Base-by-base conservation (phyloP, 257 asterid species). In the Capsicum chinense region DNA sequence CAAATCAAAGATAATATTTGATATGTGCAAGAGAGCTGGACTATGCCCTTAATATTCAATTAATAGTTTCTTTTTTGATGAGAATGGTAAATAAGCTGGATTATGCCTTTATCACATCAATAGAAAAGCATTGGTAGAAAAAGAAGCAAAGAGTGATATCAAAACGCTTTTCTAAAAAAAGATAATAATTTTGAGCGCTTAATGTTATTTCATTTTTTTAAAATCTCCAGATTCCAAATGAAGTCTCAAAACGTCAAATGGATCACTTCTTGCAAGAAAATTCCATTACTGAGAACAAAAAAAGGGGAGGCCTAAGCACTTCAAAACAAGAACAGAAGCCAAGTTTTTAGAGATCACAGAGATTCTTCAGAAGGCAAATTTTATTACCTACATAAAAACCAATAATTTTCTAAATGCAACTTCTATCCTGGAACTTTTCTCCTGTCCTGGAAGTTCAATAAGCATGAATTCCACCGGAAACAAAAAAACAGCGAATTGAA, bases 341-440 rank as follows among this genome's bases (percentile, higher is more conserved):
- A 2, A 39, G 33, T 39, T 16, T 39, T 17, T 69, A 39, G 78
- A 39, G 78, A 69, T 7, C 0, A 68, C 33, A 8, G 79, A 69
- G 79, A 39, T 69, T 39, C 14, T 26, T 39, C 56, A 69, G 26
- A 39, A 69, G 79, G 16, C 14, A 1, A 69, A 54, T 26, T 26
- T 69, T 69, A 16, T 39, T 54, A 69, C 15, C 79, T 39, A 69
- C 79, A 69, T 15, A 39, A 26, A 39, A 69, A 39, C 56, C 79
- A 39, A 39, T 69, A 69, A 60, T 39, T 69, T 68, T 68, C 54
- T 39, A 69, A 39, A 69, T 69, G 79, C 79, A 39, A 69, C 79
- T 69, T 39, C 33, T 39, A 39, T 42, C 78, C 15, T 15, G 79
- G 8, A 16, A 39, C 26, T 15, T 69, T 68, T 68, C 42, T 69